Conservation (phyloP, 345 rosid species). For the Ceriops zippeliana region DNA sequence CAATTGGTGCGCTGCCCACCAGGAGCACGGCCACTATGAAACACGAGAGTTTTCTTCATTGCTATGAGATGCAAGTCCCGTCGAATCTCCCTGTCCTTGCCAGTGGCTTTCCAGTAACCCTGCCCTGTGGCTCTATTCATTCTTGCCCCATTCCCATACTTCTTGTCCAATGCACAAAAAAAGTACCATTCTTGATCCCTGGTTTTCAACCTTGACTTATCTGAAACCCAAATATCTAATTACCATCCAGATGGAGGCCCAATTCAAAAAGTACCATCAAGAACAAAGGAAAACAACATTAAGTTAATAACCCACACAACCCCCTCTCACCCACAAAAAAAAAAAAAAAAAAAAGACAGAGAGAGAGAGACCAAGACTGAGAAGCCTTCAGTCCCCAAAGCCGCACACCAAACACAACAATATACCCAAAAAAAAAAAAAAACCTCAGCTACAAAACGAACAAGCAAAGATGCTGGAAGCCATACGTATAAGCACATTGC, state of each 20-base stretch:
- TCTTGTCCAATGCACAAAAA: slow-evolving; percentile 70
- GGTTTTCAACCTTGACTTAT: slow-evolving; percentile 52
- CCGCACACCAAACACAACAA: too few species aligned
- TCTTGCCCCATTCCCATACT: slow-evolving; percentile 60
- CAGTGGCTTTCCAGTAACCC: slow-evolving; percentile 79
- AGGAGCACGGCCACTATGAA: slow-evolving; percentile 59
- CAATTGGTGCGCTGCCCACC: slow-evolving; percentile 64
- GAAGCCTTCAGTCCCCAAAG: too few species aligned
- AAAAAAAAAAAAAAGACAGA: not conserved
- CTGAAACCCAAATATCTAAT: slow-evolving; percentile 27
- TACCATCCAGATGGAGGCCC: not conserved
- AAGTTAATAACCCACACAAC: too few species aligned
- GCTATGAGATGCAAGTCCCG: slow-evolving; percentile 41
- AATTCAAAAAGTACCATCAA: not conserved
- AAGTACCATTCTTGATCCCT: slow-evolving; percentile 82
- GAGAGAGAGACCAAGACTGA: too few species aligned
- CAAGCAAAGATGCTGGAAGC: not conserved
- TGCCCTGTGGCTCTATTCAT: slow-evolving; percentile 55
- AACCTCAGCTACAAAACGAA: not conserved
- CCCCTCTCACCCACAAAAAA: not conserved
- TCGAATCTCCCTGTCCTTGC: slow-evolving; percentile 48
- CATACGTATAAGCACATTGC: not conserved
- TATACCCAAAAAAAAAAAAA: not conserved
- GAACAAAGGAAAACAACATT: too few species aligned
- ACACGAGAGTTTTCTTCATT: slow-evolving; percentile 64